Evolutionary conservation across 2,329 filamentous ascomycete species (phyloP), one percentile per base, ranked within the genome.

Genomic region (Ascochyta rabiei): DNA sequence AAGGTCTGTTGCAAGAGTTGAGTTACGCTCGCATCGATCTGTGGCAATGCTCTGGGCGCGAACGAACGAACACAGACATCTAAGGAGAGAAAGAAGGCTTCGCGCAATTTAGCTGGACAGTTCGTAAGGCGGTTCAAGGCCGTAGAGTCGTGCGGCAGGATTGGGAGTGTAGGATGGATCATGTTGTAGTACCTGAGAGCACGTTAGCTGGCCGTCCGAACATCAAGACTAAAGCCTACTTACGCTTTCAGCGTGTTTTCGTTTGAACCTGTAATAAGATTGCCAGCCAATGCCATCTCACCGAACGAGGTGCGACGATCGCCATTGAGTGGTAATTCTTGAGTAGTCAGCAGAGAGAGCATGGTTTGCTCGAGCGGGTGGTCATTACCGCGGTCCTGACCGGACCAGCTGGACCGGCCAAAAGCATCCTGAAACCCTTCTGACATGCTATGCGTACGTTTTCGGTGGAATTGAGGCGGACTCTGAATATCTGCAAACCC

Each of bases 361-460:
- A 50, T 52, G 30, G 53, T 33, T 26, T 58, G 48, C 33, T 70
- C 64, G 41, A 64, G 53, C 40, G 59, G 54, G 44, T 59, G 53
- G 41, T 61, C 53, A 56, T 64, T 75, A 68, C 72, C 71, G 50
- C 68, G 73, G 50, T 74, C 72, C 42, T 70, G 70, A 34, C 50
- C 64, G 48, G 70, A 64, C 71, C 72, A 74, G 59, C 53, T 74
- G 24, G 64, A 65, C 37, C 70, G 70, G 34, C 53, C 62, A 51
- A 72, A 71, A 6, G 65, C 56, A 31, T 75, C 73, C 19, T 67
- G 62, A 6, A 74, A 67, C 12, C 68, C 69, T 31, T 76, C 73
- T 8, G 71, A 72, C 67, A 75, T 74, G 19, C 72, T 75, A 48
- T 75, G 72, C 8, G 73, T 76, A 31, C 73, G 69, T 56, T 76